Percentiles rank a stretch among this genome's conserved stretches.
Evolutionary conservation across 345 rosid genomes (phyloP).

Genomic region (Eucalyptus erythrocorys): DNA sequence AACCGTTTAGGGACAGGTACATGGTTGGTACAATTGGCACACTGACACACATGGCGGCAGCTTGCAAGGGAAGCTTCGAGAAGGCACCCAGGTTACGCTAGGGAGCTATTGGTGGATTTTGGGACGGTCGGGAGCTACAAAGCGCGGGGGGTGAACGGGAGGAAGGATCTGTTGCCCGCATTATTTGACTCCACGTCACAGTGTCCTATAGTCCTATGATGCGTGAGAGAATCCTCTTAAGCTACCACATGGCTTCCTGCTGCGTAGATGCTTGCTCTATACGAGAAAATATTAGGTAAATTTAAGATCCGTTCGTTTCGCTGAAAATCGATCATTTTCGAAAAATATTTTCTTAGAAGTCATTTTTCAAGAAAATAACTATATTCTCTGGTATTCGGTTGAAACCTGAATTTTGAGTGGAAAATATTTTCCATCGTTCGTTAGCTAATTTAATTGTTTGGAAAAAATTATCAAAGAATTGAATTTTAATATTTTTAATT

Average conservation of each 20-base stretch:
- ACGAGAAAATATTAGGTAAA: no score
- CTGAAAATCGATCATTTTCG: no score
- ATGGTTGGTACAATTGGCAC: no score
- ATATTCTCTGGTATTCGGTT: no score
- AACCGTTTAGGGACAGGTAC: slow-evolving; percentile 3
- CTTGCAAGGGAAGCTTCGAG: slow-evolving; percentile 11
- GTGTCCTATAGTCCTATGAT: slow-evolving; percentile 9
- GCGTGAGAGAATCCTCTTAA: not conserved
- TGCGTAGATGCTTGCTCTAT: not conserved
- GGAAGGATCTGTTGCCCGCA: slow-evolving; percentile 17
- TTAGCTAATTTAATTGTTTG: no score
- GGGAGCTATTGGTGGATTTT: slow-evolving; percentile 12
- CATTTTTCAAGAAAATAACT: no score
- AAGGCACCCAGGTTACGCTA: slow-evolving; percentile 14
- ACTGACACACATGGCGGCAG: slow-evolving; percentile 3
- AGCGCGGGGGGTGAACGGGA: slow-evolving; percentile 4
- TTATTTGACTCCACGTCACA: slow-evolving; percentile 7
- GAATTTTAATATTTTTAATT: no score
- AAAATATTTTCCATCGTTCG: no score
- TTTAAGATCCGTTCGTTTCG: no score
- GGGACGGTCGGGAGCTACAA: slow-evolving; percentile 18
- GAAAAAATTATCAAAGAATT: no score
- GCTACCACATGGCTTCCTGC: not conserved
- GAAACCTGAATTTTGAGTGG: no score
- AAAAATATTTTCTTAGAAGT: no score